phyloP scores from a whole-genome alignment of 2,329 filamentous ascomycete genomes.

The Zalaria obscura region DNA sequence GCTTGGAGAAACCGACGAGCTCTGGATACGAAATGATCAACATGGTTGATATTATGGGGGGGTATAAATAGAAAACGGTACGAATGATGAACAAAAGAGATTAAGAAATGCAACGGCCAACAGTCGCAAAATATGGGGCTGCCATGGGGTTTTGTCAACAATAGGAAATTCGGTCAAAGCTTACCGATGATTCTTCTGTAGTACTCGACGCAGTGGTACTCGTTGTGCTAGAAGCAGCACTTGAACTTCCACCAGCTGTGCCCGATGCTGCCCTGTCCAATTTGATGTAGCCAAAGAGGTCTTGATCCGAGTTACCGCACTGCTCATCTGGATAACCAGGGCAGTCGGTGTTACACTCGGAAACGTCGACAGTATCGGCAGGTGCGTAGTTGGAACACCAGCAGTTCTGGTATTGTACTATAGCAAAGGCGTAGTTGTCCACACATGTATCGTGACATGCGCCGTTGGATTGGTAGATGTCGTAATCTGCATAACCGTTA shows the following conservation, averaged over 20 bases:
- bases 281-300: constrained; percentile 51
- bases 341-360: constrained; percentile 44
- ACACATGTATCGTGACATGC: constrained; percentile 49
- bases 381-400: constrained; percentile 66
- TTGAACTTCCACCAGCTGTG: constrained; percentile 30
- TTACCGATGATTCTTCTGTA: no score
- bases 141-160: no score
- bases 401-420: constrained; percentile 51
- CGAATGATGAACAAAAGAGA: no score
- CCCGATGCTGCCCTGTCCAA: constrained; percentile 41
- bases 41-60: no score
- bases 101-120: no score
- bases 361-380: constrained; percentile 18
- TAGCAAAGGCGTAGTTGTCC: constrained; percentile 47
- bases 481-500: constrained; percentile 15
- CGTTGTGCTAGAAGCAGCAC: constrained; percentile 11
- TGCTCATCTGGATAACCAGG: constrained; percentile 54
- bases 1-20: background rate
- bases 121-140: no score
- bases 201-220: constrained; percentile 2
- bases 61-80: no score
- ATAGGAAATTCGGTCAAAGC: no score
- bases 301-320: constrained; percentile 44
- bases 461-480: constrained; percentile 50
- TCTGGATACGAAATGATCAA: background rate